Evolutionary conservation across 352 stramenopile species (phyloP), one percentile per base, ranked within the genome.

Genomic region (Detonula confervacea): DNA sequence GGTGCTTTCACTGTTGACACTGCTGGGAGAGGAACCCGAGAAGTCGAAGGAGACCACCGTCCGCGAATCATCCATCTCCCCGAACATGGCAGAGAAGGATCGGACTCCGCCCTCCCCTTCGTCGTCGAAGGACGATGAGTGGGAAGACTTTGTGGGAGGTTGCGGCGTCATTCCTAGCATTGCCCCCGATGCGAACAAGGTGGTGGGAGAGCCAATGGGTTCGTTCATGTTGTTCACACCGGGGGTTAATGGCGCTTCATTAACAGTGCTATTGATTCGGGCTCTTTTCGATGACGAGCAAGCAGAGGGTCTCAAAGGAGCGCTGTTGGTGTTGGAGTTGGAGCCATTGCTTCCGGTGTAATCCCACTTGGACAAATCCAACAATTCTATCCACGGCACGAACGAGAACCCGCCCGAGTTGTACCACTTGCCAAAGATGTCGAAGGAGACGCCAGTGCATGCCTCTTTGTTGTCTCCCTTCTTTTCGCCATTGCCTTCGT

Each of bases 351-450:
- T 29, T 7, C 42, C 55, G 2, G 9, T 51, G 46, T 82, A 76
- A 56, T 87, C 81, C 88, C 88, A 98, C 67, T 98, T 98, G 0
- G 91, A 95, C 66, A 98, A 71, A 74, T 98, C 94, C 0, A 99
- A 71, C 8, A 99, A 77, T 71, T 98, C 96, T 3, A 99, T 80
- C 97, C 97, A 99, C 9, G 97, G 96, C 27, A 95, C 97, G 30
- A 97, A 88, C 70, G 97, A 94, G 70, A 97, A 98, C n/a, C 96
- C 97, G 30, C 95, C 95, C 16, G 89, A 87, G 1, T 96, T 96
- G 73, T 98, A 98, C 97, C 97, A 99, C 3, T 95, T 89, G 11
- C 93, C 95, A 87, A 99, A 98, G 24, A 96, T 90, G 12, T 92
- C 81, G 60, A 98, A 95, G 9, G 91, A 85, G 25, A 90, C 64